Conservation (phyloP, 169 alveolate species). For the Cyclospora cayetanensis region DNA sequence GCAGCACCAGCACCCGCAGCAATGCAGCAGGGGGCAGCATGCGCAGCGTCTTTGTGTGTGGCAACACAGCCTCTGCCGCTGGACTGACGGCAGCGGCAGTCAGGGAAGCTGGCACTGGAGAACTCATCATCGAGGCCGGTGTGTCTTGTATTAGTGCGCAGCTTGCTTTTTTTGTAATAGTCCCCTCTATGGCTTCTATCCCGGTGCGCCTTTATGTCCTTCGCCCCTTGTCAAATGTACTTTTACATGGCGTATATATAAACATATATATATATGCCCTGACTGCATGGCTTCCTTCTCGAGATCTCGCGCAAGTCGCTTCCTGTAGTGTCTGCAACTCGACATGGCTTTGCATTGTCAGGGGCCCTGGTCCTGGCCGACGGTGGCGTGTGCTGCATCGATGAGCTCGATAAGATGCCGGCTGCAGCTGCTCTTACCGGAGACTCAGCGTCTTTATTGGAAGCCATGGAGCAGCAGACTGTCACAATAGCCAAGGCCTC, state of each 20-base stretch:
- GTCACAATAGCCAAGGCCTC: constrained; percentile 88
- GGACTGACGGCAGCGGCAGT: constrained; percentile 25
- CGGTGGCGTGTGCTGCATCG: constrained; percentile 97
- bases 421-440: constrained; percentile 81
- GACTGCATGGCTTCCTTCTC: too few species aligned
- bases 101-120: constrained; percentile 41
- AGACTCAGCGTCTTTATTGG: constrained; percentile 90
- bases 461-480: constrained; percentile 96
- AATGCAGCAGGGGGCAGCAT: background rate
- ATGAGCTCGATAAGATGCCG: constrained; percentile 92
- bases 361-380: too few species aligned
- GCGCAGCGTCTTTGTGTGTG: constrained; percentile 23
- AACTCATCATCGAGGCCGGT: constrained; percentile 18
- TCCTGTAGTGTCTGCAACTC: too few species aligned
- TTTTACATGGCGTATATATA: too few species aligned
- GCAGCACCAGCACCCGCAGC: background rate
- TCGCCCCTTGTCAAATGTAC: too few species aligned
- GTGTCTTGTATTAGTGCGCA: too few species aligned
- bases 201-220: background rate
- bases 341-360: too few species aligned
- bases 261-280: too few species aligned
- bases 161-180: background rate
- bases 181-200: background rate
- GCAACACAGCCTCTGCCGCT: constrained; percentile 25
- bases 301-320: too few species aligned